Base-by-base conservation (phyloP, 2,329 filamentous ascomycete genomes). In the Ceratocystis smalleyi region DNA sequence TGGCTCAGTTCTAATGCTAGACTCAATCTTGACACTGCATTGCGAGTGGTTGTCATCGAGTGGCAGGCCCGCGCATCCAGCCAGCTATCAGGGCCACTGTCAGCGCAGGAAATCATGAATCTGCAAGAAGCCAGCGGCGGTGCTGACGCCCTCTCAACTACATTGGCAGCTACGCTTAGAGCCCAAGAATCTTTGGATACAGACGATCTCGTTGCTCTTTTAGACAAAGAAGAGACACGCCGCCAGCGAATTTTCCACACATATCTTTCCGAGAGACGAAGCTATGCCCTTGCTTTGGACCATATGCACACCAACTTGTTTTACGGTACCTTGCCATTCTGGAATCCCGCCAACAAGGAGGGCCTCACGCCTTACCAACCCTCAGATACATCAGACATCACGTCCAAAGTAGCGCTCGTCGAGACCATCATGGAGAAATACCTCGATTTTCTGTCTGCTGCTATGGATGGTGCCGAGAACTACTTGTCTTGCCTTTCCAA, bases 1-100 rank as follows among this genome's bases (percentile, higher is more conserved):
- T 97, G 91, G 91, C 77, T 99, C 67, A 91, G 89, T 74, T 83
- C 87, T 70, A 83, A 86, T 71, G 83, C 85, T 61, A 80, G 83
- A 55, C 83, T 96, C 68, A 90, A 94, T 73, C 85, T 96, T 73
- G 78, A 94, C 54, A 83, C 86, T 12, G 91, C 92, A 30, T 78
- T 99, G 70, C 83, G 94, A 66, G 79, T 95, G 54, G 86, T 86
- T 2, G 77, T 95, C 5, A 76, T 94, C 57, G 94, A 97, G 78
- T 88, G 87, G 79, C 92, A 97, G 75, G 83, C 82, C 68, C 83
- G 90, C 43, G 78, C 90, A n/a, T 79, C 83, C n/a, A 79, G 80
- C 57, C 85, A 91, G 69, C 80, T 96, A 1, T 78, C 84, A 51
- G 82, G 81, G 15, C 83, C 84, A 1, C 83, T 92, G 65, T 90